Conservation (phyloP, 2,329 filamentous ascomycete genomes). For the Colletotrichum paranaense region DNA sequence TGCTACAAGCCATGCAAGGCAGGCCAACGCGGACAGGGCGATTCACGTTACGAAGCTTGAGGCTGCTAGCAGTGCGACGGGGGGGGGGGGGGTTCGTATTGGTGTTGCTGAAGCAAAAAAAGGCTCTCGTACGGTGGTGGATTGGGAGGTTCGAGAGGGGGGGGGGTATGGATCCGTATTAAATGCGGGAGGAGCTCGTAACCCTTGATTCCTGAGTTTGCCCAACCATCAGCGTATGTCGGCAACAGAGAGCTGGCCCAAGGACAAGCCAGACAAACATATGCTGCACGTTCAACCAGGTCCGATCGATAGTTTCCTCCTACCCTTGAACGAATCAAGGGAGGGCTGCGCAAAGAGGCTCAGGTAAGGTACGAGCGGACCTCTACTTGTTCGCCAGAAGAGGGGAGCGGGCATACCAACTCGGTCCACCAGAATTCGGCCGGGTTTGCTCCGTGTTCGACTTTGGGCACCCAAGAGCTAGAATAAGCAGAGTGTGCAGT, state of each 20-base stretch:
- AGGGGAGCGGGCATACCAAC: constrained; percentile 35
- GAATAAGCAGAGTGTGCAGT: constrained; percentile 6
- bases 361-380: constrained; percentile 9
- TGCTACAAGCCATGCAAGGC: constrained; percentile 37
- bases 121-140: constrained; percentile 3
- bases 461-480: constrained; percentile 21
- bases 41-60: constrained; percentile 20
- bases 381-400: constrained; percentile 20
- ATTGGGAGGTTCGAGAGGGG: constrained; percentile 9
- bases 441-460: constrained; percentile 28
- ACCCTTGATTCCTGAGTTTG: constrained; percentile 35
- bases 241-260: constrained; percentile 9
- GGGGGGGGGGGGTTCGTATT: background rate
- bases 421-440: constrained; percentile 33
- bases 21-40: constrained; percentile 10
- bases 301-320: background rate
- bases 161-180: constrained; percentile 16
- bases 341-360: constrained; percentile 12
- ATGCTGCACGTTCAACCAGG: background rate
- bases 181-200: constrained; percentile 25
- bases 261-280: constrained; percentile 5
- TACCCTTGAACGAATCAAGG: constrained; percentile 5
- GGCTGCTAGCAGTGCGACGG: background rate
- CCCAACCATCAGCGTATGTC: constrained; percentile 34
- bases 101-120: background rate